Conservation (phyloP, 2,329 filamentous ascomycete genomes). For the Epichloe uncinata region DNA sequence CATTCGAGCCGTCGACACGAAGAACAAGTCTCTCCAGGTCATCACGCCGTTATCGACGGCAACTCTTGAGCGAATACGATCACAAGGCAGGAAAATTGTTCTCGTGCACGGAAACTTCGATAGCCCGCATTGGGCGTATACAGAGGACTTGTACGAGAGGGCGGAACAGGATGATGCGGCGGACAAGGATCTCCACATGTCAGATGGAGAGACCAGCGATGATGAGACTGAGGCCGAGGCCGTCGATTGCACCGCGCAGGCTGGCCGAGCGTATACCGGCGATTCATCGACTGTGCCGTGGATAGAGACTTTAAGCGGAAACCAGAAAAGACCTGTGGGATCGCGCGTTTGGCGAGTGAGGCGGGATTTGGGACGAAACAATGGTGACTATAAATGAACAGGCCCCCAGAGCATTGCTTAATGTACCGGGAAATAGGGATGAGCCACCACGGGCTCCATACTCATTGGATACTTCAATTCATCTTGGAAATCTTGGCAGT, state of each 20-base stretch:
- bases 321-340: slow-evolving; percentile 42
- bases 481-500: no score
- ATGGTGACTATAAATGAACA: slow-evolving; percentile 10
- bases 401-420: no score
- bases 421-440: no score
- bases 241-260: slow-evolving; percentile 10
- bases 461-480: no score
- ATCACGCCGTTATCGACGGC: slow-evolving; percentile 43
- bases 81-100: slow-evolving; percentile 37
- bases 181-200: slow-evolving; percentile 17
- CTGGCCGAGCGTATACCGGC: slow-evolving; percentile 5
- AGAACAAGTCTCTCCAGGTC: slow-evolving; percentile 43
- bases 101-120: slow-evolving; percentile 58
- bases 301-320: slow-evolving; percentile 44
- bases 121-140: slow-evolving; percentile 55
- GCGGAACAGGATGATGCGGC: slow-evolving; percentile 18
- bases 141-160: slow-evolving; percentile 42
- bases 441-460: no score
- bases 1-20: slow-evolving; percentile 53
- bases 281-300: slow-evolving; percentile 33
- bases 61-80: slow-evolving; percentile 26
- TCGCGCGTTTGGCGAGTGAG: slow-evolving; percentile 51
- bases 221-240: slow-evolving; percentile 10
- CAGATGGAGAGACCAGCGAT: slow-evolving; percentile 22
- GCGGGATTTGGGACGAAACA: slow-evolving; percentile 41